Conservation (phyloP, 78 protist species). For the Speleostelium caveatum region DNA sequence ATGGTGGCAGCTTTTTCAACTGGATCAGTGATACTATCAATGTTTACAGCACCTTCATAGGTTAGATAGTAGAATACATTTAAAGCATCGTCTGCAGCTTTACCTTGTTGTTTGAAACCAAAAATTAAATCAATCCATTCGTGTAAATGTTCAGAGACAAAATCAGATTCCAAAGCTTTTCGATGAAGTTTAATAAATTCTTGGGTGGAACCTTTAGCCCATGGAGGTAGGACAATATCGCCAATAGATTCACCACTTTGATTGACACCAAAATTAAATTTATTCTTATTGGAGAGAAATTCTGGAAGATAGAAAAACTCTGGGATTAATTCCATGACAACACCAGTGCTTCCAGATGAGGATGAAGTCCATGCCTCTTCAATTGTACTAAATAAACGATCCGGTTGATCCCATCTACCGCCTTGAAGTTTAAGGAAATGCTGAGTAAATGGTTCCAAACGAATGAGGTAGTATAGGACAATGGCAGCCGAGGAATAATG, state of each 20-base stretch:
- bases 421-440: conserved; percentile 87
- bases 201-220: conserved; percentile 89
- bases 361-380: conserved; percentile 85
- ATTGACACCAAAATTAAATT: conserved; percentile 83
- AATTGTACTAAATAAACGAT: conserved; percentile 91
- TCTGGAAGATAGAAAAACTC: conserved; percentile 86
- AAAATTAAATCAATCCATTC: conserved; percentile 98
- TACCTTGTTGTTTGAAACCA: conserved; percentile 96
- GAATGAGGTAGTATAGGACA: conserved; percentile 92
- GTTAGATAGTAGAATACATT: conserved; percentile 96
- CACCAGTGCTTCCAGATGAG: conserved; percentile 42
- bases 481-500: conserved; percentile 92
- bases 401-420: conserved; percentile 95
- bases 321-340: conserved; percentile 96
- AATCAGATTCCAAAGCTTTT: conserved; percentile 92
- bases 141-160: conserved; percentile 90
- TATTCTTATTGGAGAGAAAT: conserved; percentile 79
- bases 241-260: conserved; percentile 79
- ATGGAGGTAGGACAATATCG: conserved; percentile 96
- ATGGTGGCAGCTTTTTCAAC: conserved; percentile 78
- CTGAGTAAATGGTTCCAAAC: conserved; percentile 97
- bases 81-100: conserved; percentile 78
- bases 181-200: conserved; percentile 83
- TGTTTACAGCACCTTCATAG: conserved; percentile 94
- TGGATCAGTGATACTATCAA: conserved; percentile 90